Percentiles rank a stretch among this genome's conserved stretches.
Evolutionary conservation across 257 asterid species (phyloP).

Genomic region (Ajuga chamaepitys): DNA sequence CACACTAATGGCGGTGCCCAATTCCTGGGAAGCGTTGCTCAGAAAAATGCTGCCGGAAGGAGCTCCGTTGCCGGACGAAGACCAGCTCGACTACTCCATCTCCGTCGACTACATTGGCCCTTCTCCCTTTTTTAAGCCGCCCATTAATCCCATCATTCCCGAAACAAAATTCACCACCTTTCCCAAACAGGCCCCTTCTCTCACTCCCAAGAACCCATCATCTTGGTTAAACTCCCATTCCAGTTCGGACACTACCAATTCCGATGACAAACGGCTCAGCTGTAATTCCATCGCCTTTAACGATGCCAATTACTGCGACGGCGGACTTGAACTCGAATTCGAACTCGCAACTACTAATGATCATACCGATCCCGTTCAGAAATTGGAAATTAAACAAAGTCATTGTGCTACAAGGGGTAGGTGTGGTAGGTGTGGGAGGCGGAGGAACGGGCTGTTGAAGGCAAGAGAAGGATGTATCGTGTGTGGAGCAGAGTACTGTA

Average conservation of each 20-base stretch:
- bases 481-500: conserved; percentile 65
- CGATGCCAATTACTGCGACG: neutral
- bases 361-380: neutral
- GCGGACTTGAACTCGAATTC: neutral
- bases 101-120: conserved; percentile 58
- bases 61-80: conserved; percentile 71
- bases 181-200: conserved; percentile 30
- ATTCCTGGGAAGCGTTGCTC: conserved; percentile 45
- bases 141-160: conserved; percentile 22
- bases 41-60: conserved; percentile 66
- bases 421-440: conserved; percentile 53
- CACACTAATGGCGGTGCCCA: conserved; percentile 23
- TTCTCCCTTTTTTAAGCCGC: conserved; percentile 27
- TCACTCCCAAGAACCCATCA: conserved; percentile 24
- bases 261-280: conserved; percentile 6
- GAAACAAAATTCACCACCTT: conserved; percentile 24
- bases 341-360: neutral
- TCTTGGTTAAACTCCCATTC: conserved; percentile 20
- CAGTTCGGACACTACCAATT: conserved; percentile 22
- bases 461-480: conserved; percentile 43
- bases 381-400: conserved; percentile 3
- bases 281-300: conserved; percentile 11
- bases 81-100: conserved; percentile 66
- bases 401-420: neutral
- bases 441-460: conserved; percentile 21